Percentiles rank a stretch among this genome's conserved stretches.
Conservation (phyloP, 202 grass and related monocot genomes). For the Bolboschoenoplectus hybrid region DNA sequence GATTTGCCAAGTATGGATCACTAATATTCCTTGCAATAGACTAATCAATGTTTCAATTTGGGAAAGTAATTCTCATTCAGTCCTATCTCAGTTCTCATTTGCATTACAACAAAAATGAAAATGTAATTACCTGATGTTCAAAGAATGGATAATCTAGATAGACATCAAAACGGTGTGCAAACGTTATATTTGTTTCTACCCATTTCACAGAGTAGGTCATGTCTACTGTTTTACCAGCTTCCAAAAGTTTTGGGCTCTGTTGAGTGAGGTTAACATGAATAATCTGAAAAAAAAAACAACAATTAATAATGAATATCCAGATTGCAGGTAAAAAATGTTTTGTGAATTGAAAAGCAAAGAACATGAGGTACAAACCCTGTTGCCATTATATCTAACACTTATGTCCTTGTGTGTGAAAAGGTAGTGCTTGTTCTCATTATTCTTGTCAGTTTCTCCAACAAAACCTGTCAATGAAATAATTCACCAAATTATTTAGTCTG, state of each 20-base stretch:
- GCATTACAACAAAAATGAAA: conserved; percentile 16
- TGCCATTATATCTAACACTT: conserved; percentile 84
- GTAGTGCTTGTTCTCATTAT: conserved; percentile 95
- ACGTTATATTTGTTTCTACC: conserved; percentile 78
- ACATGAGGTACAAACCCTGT: conserved; percentile 62
- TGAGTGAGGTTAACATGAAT: conserved; percentile 99
- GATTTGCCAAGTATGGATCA: conserved; percentile 9
- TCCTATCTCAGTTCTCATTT: neutral
- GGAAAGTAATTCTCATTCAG: conserved; percentile 23
- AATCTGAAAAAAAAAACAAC: conserved; percentile 59
- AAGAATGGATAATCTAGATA: conserved; percentile 99
- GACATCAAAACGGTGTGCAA: conserved; percentile 93
- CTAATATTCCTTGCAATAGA: conserved; percentile 27
- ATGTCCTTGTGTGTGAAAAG: conserved; percentile 95
- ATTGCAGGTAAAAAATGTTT: conserved; percentile 22
- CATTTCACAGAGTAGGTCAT: conserved; percentile 97
- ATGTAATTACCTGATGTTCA: conserved; percentile 85
- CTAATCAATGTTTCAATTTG: conserved; percentile 8
- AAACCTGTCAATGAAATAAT: conserved; percentile 62
- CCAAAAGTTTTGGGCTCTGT: conserved; percentile 91
- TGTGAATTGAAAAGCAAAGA: conserved; percentile 35
- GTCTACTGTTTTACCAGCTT: conserved; percentile 81
- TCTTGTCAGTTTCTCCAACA: conserved; percentile 95
- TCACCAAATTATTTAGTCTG: conserved; percentile 39
- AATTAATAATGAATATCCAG: conserved; percentile 36